A percentile compares a stretch with the other conserved stretches of the same genome.
These are phyloP conservation scores for Trypanosoma rangeli DNA, from an alignment of 208 protist species.

Conservation along the genomic window DNA sequence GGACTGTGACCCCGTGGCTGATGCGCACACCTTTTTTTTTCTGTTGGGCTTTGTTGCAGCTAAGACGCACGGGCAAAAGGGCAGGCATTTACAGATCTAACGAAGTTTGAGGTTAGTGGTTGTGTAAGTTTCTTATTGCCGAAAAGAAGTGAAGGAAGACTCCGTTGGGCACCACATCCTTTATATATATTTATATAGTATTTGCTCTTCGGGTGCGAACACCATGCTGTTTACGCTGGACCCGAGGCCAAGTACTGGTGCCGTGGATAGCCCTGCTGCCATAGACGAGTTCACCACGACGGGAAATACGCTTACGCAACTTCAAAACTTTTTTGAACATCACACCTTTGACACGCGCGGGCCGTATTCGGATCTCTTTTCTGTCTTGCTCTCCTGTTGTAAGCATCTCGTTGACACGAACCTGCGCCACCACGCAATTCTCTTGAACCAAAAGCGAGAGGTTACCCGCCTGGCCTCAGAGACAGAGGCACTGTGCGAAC, in stretches of 20 bases:
- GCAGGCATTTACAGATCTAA: background rate
- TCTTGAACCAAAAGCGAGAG: slow-evolving; percentile 23
- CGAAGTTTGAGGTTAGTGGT: background rate
- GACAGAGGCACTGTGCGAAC: slow-evolving; percentile 16
- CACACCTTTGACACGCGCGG: slow-evolving; percentile 76
- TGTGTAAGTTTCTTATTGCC: background rate
- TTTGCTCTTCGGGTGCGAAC: background rate
- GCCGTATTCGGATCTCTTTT: slow-evolving; percentile 68
- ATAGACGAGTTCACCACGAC: slow-evolving; percentile 8
- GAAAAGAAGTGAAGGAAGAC: background rate
- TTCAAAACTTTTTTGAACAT: slow-evolving; percentile 48
- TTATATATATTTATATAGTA: background rate
- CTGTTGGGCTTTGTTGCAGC: background rate
- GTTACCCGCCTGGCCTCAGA: slow-evolving; percentile 17
- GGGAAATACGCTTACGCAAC: slow-evolving; percentile 33
- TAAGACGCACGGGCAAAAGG: background rate
- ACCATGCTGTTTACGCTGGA: slow-evolving; percentile 10
- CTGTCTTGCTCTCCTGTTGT: slow-evolving; percentile 58
- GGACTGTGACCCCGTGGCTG: background rate
- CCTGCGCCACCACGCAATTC: slow-evolving; percentile 19
- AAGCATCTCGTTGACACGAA: slow-evolving; percentile 57
- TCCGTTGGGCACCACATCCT: background rate
- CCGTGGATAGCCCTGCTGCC: background rate
- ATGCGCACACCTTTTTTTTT: background rate
- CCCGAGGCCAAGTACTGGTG: background rate